Percentiles rank a stretch among this genome's conserved stretches.
Conservation (phyloP, 2,329 filamentous ascomycete genomes). For the Diplocarpon rosae region DNA sequence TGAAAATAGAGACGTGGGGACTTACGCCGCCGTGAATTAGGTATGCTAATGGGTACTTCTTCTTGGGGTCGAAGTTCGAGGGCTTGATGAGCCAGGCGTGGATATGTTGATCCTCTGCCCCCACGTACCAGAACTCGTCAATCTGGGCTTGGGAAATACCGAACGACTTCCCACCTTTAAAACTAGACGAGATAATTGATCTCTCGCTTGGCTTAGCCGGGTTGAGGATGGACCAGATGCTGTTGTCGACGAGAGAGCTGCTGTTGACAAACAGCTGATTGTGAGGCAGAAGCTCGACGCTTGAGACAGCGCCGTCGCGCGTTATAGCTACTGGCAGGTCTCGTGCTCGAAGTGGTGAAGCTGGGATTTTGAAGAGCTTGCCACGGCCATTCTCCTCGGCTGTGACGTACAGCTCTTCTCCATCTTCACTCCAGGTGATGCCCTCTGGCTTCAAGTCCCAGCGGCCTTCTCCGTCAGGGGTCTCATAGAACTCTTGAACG, state of each 20-base stretch:
- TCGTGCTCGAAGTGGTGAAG: slow-evolving; percentile 38
- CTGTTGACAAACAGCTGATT: slow-evolving; percentile 51
- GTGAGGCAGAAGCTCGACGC: slow-evolving; percentile 40
- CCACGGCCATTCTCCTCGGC: slow-evolving; percentile 59
- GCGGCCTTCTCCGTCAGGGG: slow-evolving; percentile 48
- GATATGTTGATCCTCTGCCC: slow-evolving; percentile 51
- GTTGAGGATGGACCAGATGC: slow-evolving; percentile 45
- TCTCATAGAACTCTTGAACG: slow-evolving; percentile 51
- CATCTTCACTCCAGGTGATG: slow-evolving; percentile 46
- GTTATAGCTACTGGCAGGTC: slow-evolving; percentile 40
- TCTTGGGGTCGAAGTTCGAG: slow-evolving; percentile 51
- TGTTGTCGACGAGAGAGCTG: slow-evolving; percentile 63
- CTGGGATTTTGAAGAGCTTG: slow-evolving; percentile 51
- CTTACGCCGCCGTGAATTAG: slow-evolving; percentile 64
- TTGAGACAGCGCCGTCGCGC: slow-evolving; percentile 41
- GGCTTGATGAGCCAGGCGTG: slow-evolving; percentile 55
- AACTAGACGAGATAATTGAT: slow-evolving; percentile 47
- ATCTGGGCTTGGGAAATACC: slow-evolving; percentile 54
- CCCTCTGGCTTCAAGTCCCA: slow-evolving; percentile 50
- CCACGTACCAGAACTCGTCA: slow-evolving; percentile 58
- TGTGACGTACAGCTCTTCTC: slow-evolving; percentile 57
- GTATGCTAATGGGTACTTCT: slow-evolving; percentile 70
- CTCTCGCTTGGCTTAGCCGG: slow-evolving; percentile 31
- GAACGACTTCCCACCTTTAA: slow-evolving; percentile 53
- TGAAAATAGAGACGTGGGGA: not conserved